Percentiles rank a stretch among this genome's conserved stretches.
Conservation (phyloP, 495 filamentous ascomycete species). For the Penicillium ochrochloron region DNA sequence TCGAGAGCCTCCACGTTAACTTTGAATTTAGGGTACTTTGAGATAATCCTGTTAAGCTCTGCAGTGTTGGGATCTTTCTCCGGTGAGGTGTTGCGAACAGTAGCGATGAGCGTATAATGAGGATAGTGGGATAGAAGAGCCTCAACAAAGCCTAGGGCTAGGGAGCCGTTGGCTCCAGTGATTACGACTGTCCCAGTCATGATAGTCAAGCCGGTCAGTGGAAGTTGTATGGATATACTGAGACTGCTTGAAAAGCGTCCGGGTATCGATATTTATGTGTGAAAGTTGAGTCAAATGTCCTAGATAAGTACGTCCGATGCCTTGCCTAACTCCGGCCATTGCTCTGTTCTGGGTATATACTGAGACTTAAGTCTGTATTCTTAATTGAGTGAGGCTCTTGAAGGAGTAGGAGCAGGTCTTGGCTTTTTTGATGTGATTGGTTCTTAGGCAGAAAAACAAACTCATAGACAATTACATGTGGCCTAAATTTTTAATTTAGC, state of each 20-base stretch:
- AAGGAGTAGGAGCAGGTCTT: constrained; percentile 3
- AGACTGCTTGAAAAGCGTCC: neutral
- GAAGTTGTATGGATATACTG: neutral
- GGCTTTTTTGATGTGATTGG: neutral
- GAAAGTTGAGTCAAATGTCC: neutral
- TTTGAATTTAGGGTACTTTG: constrained; percentile 37
- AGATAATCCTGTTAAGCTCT: constrained; percentile 39
- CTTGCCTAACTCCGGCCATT: neutral
- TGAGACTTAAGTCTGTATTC: neutral
- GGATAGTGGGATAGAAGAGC: constrained; percentile 45
- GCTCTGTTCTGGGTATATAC: neutral
- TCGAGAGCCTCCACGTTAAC: constrained; percentile 45
- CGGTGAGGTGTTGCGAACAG: constrained; percentile 45
- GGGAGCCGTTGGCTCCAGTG: constrained; percentile 55
- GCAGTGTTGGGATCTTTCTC: constrained; percentile 48
- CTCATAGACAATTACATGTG: too few species aligned
- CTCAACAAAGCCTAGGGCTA: constrained; percentile 48
- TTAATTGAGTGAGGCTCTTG: neutral
- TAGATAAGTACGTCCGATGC: neutral
- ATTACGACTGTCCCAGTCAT: constrained; percentile 50
- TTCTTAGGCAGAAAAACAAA: neutral
- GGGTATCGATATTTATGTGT: neutral
- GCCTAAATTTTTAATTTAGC: neutral
- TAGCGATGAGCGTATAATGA: constrained; percentile 40
- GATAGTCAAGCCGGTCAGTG: neutral